Conservation (phyloP, 257 asterid genomes). For the Asclepias syriaca region DNA sequence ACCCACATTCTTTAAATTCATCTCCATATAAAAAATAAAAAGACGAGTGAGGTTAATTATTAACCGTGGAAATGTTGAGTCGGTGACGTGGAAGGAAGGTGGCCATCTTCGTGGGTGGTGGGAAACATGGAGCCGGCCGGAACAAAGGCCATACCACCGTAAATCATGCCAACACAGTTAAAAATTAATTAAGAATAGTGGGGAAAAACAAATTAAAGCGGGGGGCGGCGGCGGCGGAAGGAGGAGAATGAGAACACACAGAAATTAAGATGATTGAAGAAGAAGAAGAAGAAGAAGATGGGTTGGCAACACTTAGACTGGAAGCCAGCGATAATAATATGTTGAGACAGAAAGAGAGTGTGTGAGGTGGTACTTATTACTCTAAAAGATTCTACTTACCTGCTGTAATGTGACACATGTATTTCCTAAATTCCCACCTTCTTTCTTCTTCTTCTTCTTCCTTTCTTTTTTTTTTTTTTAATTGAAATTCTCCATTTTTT, state of each 20-base stretch:
- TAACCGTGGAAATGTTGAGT: constrained; percentile 56
- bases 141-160: constrained; percentile 40
- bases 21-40: not conserved
- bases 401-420: constrained; percentile 27
- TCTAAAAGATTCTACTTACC: constrained; percentile 32
- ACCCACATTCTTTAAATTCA: not conserved
- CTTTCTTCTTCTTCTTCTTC: not conserved
- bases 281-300: constrained; percentile 22
- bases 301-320: constrained; percentile 50
- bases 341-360: constrained; percentile 31
- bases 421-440: constrained; percentile 6
- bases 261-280: too few relatives aligned
- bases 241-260: too few relatives aligned
- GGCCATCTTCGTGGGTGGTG: constrained; percentile 37
- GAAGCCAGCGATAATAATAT: constrained; percentile 65
- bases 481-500: too few relatives aligned
- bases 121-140: constrained; percentile 51
- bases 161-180: constrained; percentile 19
- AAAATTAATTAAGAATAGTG: too few relatives aligned
- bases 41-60: not conserved
- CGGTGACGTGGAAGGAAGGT: constrained; percentile 24
- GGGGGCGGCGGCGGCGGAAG: too few relatives aligned
- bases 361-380: constrained; percentile 45
- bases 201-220: too few relatives aligned
- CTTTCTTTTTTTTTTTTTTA: not conserved